Base-by-base conservation (phyloP, 306 rosid genomes). In the Senna siamea region DNA sequence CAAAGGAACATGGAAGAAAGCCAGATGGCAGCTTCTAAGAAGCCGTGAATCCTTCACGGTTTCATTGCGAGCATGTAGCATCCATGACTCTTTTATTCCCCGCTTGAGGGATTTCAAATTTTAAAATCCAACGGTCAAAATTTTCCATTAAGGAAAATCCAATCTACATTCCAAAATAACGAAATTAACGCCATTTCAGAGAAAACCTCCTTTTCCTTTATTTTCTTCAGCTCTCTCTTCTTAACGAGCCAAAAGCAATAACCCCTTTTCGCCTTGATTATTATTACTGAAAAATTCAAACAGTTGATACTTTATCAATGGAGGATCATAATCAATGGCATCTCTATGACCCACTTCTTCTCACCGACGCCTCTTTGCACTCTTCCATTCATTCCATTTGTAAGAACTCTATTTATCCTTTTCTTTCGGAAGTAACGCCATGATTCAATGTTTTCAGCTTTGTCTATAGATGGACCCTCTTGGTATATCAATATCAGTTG, bases 271-370 rank as follows among this genome's bases (percentile, higher is more conserved):
- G 75, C 79, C 44, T 55, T 53, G 40, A 66, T 82, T 56, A 67
- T 43, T 73, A 62, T 50, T 69, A 34, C 81, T 77, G 79, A 76
- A 65, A n/a, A 62, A 47, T 0, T 17, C 72, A 79, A 82, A 68
- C 60, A 56, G 35, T 62, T 46, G 64, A 19, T 44, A 48, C 54
- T 70, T 79, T 81, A 44, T 66, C 84, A 28, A 88, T 88, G 92
- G 88, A 79, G 69, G 76, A 85, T 55, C 68, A 4, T 7, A 76
- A 82, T 73, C 81, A 83, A 70, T 81, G 78, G 81, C 66, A 66
- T 76, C 46, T 52, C 69, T 75, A 62, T 68, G 90, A 89, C 77
- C 92, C 92, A 75, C 92, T 85, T 83, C 95, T 87, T 59, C 85
- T 89, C 38, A 82, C 85, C 0, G 88, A 87, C 79, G 85, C 76